phyloP scores from a whole-genome alignment of 306 rosid species.

The Rosa lucieae region DNA sequence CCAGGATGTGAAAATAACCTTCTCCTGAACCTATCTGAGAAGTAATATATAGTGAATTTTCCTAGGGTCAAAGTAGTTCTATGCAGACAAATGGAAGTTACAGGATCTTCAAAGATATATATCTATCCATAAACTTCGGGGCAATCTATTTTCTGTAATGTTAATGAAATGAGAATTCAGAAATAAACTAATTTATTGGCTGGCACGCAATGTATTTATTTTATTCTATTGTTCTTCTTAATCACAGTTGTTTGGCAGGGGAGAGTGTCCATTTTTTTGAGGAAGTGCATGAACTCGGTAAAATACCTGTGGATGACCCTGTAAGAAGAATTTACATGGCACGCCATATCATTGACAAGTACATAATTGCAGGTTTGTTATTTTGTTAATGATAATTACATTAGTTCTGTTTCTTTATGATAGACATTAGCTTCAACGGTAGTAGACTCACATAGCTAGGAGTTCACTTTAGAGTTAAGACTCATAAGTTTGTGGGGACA shows the following conservation, averaged over 20 bases:
- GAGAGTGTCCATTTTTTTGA: slow-evolving; percentile 90
- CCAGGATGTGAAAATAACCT: not conserved
- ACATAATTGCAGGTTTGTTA: slow-evolving; percentile 73
- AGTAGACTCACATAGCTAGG: not conserved
- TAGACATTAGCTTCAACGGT: not conserved
- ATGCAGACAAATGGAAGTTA: not conserved
- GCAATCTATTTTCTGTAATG: not conserved
- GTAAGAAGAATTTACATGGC: slow-evolving; percentile 96
- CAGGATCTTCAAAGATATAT: not conserved
- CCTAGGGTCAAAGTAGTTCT: not conserved
- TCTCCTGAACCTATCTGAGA: not conserved
- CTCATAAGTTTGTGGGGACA: not conserved
- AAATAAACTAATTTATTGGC: not conserved
- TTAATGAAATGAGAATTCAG: not conserved
- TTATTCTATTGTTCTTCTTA: slow-evolving; percentile 22
- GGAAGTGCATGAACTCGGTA: slow-evolving; percentile 83
- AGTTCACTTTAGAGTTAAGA: not conserved
- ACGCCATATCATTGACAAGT: slow-evolving; percentile 89
- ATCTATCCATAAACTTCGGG: not conserved
- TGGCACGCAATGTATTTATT: slow-evolving; percentile 10
- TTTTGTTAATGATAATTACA: not conserved
- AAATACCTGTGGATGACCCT: slow-evolving; percentile 71
- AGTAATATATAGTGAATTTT: not conserved
- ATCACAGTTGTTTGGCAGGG: slow-evolving; percentile 96
- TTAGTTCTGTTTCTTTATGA: not conserved